Conservation (phyloP, 148 eudicot genomes). For the Rhododendron ferrugineum region DNA sequence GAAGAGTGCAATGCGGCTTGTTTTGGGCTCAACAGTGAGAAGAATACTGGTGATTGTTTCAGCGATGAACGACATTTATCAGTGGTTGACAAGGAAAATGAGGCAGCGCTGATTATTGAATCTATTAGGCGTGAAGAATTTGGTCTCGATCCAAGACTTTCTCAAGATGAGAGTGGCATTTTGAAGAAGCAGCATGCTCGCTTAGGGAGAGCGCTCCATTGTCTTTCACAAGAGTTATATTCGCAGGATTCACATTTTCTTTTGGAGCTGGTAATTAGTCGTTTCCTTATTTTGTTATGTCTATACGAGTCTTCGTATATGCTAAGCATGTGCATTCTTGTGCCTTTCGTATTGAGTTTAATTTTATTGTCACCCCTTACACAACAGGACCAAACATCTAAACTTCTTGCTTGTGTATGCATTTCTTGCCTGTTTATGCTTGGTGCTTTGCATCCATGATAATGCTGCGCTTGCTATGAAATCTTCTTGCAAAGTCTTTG, state of each 20-base stretch:
- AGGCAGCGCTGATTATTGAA: slow-evolving; percentile 58
- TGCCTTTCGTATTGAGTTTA: neutral
- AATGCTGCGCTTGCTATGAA: neutral
- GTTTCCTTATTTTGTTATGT: neutral
- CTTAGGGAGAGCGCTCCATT: slow-evolving; percentile 91
- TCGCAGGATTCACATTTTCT: slow-evolving; percentile 97
- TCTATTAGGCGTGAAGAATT: slow-evolving; percentile 85
- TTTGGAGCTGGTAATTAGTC: slow-evolving; percentile 70
- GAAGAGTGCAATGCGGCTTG: slow-evolving; percentile 6
- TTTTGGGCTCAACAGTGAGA: neutral
- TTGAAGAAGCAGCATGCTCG: slow-evolving; percentile 92
- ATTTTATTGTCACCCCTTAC: neutral
- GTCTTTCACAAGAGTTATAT: slow-evolving; percentile 93
- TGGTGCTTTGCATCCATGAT: neutral
- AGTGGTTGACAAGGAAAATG: slow-evolving; percentile 21
- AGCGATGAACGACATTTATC: slow-evolving; percentile 7
- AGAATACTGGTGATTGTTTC: slow-evolving; percentile 7
- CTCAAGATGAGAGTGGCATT: slow-evolving; percentile 52
- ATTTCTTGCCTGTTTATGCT: neutral
- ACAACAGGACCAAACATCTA: neutral
- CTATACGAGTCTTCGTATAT: neutral
- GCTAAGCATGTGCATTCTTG: neutral
- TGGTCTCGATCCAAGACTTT: slow-evolving; percentile 63
- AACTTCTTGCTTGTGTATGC: neutral
- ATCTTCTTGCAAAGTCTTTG: neutral